Evolutionary conservation across 352 stramenopile species (phyloP).

Genomic region (Thraustochytrium striatum): DNA sequence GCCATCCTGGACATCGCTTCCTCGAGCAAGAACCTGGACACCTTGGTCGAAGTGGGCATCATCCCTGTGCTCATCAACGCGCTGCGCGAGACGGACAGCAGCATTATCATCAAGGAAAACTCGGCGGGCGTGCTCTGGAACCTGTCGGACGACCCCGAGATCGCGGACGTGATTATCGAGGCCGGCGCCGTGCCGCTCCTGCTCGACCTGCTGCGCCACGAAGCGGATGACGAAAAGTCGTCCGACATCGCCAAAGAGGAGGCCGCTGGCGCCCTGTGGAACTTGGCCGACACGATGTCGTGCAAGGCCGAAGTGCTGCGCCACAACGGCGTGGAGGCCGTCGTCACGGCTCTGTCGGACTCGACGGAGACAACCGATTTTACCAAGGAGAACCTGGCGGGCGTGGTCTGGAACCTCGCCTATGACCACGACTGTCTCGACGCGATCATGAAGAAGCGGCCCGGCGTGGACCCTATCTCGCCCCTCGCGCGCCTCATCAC

Average conservation of each 20-base stretch:
- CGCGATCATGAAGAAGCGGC: slow-evolving; percentile 6
- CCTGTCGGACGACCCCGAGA: slow-evolving; percentile 16
- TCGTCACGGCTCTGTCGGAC: not conserved
- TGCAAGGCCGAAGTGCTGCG: not conserved
- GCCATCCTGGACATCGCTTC: slow-evolving; percentile 33
- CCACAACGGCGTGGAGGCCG: not conserved
- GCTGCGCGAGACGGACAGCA: not conserved
- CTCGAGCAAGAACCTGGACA: slow-evolving; percentile 20
- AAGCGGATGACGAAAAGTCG: not conserved
- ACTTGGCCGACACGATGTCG: not conserved
- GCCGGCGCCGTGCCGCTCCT: slow-evolving; percentile 2
- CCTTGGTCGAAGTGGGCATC: not conserved
- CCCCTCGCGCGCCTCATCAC: slow-evolving; percentile 26
- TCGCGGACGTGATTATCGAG: not conserved
- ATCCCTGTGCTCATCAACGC: not conserved
- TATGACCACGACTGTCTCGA: not conserved
- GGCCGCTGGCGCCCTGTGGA: slow-evolving; percentile 29
- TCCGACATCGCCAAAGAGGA: slow-evolving; percentile 44
- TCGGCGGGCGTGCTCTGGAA: slow-evolving; percentile 36
- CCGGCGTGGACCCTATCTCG: not conserved
- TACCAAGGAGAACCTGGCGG: slow-evolving; percentile 31
- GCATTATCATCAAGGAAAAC: slow-evolving; percentile 14
- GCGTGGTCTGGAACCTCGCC: slow-evolving; percentile 22
- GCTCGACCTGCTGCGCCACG: not conserved
- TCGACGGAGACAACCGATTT: slow-evolving; percentile 13